Percentiles rank a stretch among this genome's conserved stretches.
Evolutionary conservation across 805 yeast species (phyloP).

Genomic region (Candida saitoana): DNA sequence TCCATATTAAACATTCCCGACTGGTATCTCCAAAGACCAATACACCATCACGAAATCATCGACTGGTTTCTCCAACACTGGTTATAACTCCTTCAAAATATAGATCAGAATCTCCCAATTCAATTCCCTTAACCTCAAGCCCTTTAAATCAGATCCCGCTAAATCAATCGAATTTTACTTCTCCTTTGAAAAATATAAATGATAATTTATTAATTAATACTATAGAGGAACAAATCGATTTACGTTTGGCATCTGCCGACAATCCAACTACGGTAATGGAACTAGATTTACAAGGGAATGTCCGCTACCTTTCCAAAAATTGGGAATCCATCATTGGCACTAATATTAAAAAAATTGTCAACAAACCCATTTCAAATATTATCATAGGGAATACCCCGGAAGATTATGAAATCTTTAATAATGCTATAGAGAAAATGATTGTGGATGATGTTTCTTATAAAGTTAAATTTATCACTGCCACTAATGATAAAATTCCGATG

Average conservation of each 20-base stretch:
- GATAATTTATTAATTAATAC: constrained; percentile 12
- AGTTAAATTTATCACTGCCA: constrained; percentile 64
- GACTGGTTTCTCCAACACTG: not conserved
- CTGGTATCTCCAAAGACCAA: not conserved
- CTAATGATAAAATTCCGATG: constrained; percentile 20
- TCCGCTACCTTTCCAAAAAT: constrained; percentile 67
- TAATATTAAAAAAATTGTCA: constrained; percentile 47
- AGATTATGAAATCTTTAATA: constrained; percentile 64
- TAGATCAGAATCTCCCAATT: not conserved
- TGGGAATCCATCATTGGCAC: constrained; percentile 83
- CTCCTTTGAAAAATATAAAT: not conserved
- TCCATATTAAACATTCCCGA: not conserved
- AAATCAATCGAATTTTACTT: not conserved
- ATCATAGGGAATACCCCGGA: constrained; percentile 56
- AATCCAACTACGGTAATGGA: constrained; percentile 81
- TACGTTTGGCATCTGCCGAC: constrained; percentile 59
- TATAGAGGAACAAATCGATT: constrained; percentile 47
- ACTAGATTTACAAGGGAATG: constrained; percentile 71
- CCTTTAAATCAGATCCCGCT: not conserved
- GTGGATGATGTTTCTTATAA: constrained; percentile 72
- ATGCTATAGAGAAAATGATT: constrained; percentile 69
- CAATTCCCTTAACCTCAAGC: not conserved
- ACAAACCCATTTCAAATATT: constrained; percentile 57
- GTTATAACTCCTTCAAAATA: not conserved
- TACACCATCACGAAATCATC: not conserved